phyloP scores from a whole-genome alignment of 176 grass and related monocot genomes.

The Carex littledalei region DNA sequence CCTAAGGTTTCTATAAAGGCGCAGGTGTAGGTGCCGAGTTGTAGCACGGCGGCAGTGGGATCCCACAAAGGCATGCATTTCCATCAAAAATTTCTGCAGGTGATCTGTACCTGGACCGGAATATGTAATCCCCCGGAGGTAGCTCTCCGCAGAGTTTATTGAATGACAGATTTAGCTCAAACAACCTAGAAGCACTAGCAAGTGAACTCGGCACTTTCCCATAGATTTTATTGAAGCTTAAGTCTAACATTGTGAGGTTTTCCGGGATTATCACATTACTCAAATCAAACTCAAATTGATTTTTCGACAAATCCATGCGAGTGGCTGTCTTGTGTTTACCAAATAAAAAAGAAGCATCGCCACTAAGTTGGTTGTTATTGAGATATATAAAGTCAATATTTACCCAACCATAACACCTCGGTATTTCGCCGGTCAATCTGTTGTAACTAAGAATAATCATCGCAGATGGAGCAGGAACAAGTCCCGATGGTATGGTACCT shows the following conservation, averaged over 20 bases:
- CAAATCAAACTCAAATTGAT: neutral
- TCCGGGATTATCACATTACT: neutral
- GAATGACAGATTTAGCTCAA: neutral
- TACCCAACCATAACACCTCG: neutral
- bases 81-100: neutral
- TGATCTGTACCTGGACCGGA: too few relatives aligned
- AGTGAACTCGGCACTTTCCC: neutral
- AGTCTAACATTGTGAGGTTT: neutral
- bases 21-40: neutral
- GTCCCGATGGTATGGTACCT: neutral
- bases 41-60: neutral
- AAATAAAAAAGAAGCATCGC: conserved; percentile 16
- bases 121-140: neutral
- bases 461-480: too few relatives aligned
- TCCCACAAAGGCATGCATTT: conserved; percentile 14
- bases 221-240: conserved; percentile 7
- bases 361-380: neutral
- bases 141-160: conserved; percentile 7
- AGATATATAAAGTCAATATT: neutral
- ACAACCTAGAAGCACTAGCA: neutral
- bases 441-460: neutral
- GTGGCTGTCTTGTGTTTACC: neutral
- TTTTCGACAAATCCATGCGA: neutral
- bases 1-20: neutral
- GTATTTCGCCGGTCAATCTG: neutral